Conservation (phyloP, 305 asterid genomes). For the Rubia tinctorum region DNA sequence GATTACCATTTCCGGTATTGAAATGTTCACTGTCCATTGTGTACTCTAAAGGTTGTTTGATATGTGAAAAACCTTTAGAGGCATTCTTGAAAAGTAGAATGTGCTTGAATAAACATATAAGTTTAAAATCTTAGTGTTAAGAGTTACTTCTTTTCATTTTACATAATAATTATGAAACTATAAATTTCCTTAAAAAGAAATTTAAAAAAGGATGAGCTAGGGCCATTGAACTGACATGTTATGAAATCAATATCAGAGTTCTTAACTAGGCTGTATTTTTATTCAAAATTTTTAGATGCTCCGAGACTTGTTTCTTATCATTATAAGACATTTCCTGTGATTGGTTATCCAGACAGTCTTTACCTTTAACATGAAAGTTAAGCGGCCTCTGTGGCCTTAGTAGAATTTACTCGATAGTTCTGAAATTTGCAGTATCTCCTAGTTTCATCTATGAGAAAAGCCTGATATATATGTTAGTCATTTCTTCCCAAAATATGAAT, state of each 20-base stretch:
- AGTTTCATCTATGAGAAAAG: neutral
- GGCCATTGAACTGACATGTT: neutral
- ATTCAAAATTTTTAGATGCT: too few relatives aligned
- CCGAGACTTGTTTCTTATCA: neutral
- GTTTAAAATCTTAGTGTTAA: neutral
- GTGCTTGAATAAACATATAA: neutral
- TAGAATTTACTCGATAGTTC: neutral
- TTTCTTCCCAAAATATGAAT: neutral
- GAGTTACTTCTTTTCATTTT: neutral
- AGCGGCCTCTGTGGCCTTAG: neutral
- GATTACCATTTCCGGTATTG: constrained; percentile 20
- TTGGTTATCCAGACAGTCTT: neutral
- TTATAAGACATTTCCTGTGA: neutral
- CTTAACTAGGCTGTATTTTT: too few relatives aligned
- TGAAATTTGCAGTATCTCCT: neutral
- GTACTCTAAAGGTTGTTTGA: neutral
- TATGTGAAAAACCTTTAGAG: neutral
- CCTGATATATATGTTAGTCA: neutral
- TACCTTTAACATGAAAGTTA: neutral
- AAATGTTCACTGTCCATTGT: neutral
- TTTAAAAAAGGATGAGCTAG: neutral
- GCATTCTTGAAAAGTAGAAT: neutral
- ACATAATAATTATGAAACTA: neutral
- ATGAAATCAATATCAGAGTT: too few relatives aligned
- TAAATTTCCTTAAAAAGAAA: neutral